phyloP scores from a whole-genome alignment of 805 yeast species.

The Kurtzmaniella cleridarum region DNA sequence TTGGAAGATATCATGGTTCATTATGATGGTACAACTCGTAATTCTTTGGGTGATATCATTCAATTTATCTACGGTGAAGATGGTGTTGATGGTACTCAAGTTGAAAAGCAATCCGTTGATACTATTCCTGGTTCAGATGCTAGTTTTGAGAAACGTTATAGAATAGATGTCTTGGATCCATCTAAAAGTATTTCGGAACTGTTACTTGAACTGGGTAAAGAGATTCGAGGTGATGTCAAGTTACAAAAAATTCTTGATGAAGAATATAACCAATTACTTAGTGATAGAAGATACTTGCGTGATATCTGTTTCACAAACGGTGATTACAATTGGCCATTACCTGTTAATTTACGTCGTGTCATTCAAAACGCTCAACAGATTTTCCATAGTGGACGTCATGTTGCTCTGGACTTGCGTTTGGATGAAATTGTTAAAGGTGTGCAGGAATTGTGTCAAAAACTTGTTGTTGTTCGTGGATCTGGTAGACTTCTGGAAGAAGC shows the following conservation, averaged over 20 bases:
- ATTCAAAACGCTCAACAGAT: conserved; percentile 96
- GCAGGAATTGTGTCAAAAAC: conserved; percentile 55
- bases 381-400: conserved; percentile 86
- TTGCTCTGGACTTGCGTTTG: conserved; percentile 84
- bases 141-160: conserved; percentile 76
- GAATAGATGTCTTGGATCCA: conserved; percentile 78
- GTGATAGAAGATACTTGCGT: conserved; percentile 78
- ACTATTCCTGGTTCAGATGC: conserved; percentile 90
- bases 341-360: conserved; percentile 94
- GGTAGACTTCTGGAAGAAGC: conserved; percentile 74
- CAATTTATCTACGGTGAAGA: conserved; percentile 98
- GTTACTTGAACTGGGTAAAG: conserved; percentile 81
- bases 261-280: conserved; percentile 72
- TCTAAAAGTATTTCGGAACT: conserved; percentile 56
- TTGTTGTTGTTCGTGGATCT: conserved; percentile 79
- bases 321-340: conserved; percentile 95
- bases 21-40: conserved; percentile 97
- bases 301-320: conserved; percentile 82
- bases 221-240: conserved; percentile 83
- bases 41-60: conserved; percentile 92
- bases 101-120: conserved; percentile 92
- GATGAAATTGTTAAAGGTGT: conserved; percentile 76
- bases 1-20: conserved; percentile 96
- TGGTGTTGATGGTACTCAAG: conserved; percentile 97
- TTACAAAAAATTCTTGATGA: conserved; percentile 75